Evolutionary conservation across 2,329 filamentous ascomycete genomes (phyloP).

Genomic region (Pochonia chlamydosporia): DNA sequence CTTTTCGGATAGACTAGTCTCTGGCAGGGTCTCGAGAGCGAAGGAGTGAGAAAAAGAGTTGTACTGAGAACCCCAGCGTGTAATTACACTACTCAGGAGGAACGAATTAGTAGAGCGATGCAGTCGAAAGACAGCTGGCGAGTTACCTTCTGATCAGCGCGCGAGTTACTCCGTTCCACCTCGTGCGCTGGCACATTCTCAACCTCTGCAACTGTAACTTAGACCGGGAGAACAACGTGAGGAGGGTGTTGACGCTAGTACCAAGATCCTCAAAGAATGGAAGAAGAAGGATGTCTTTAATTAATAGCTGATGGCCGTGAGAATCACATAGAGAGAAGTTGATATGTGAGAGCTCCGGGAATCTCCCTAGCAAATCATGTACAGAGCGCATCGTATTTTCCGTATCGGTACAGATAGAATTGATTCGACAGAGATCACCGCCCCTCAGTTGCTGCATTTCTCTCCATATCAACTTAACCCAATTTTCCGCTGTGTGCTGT

Average conservation of each 20-base stretch:
- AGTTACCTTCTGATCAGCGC: not conserved
- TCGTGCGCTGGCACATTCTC: not conserved
- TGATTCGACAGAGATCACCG: not conserved
- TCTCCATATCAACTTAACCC: too few relatives aligned
- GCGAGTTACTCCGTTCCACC: not conserved
- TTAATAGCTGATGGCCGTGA: not conserved
- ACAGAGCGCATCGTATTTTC: too few relatives aligned
- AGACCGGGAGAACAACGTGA: not conserved
- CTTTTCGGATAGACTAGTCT: too few relatives aligned
- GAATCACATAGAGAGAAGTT: slow-evolving; percentile 5
- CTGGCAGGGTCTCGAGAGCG: too few relatives aligned
- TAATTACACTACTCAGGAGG: too few relatives aligned
- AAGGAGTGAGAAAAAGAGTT: too few relatives aligned
- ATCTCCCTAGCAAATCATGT: slow-evolving; percentile 3
- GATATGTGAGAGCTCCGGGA: slow-evolving; percentile 4
- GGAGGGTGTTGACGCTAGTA: not conserved
- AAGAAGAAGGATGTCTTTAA: slow-evolving; percentile 1
- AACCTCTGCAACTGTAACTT: not conserved
- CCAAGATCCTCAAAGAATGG: not conserved
- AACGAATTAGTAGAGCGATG: too few relatives aligned
- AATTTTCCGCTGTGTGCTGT: too few relatives aligned
- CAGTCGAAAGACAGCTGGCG: too few relatives aligned
- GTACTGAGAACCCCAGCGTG: too few relatives aligned
- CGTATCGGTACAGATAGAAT: not conserved
- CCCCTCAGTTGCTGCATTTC: not conserved